A percentile compares a stretch with the other conserved stretches of the same genome.
phyloP scores from a whole-genome alignment of 306 rosid species.

The Oemleria cerasiformis region DNA sequence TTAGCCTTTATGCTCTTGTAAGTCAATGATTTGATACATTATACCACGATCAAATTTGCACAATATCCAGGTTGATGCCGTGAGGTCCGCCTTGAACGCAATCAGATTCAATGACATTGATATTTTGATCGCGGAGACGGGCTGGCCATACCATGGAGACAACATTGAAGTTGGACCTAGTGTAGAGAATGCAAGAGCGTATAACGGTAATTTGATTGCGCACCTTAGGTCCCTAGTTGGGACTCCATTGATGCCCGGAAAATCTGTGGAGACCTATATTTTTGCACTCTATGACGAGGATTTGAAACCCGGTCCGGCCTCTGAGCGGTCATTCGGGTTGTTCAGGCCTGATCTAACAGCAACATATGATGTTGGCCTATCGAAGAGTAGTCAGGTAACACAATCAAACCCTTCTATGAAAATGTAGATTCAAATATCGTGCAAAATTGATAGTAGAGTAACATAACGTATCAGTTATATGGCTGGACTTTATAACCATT shows the following conservation, averaged over 20 bases:
- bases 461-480: neutral
- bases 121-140: constrained; percentile 89
- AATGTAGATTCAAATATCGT: neutral
- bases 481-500: neutral
- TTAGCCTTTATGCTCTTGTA: neutral
- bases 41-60: neutral
- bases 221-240: constrained; percentile 89
- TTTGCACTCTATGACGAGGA: constrained; percentile 83
- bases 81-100: constrained; percentile 65
- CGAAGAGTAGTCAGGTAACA: constrained; percentile 66
- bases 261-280: constrained; percentile 73
- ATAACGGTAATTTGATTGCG: constrained; percentile 74
- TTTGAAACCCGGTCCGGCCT: constrained; percentile 63
- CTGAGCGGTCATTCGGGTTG: constrained; percentile 78
- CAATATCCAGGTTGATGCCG: constrained; percentile 70
- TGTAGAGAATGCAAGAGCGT: constrained; percentile 82
- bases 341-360: constrained; percentile 59
- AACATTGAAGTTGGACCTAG: constrained; percentile 64
- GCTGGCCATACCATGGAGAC: constrained; percentile 88
- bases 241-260: constrained; percentile 88
- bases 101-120: constrained; percentile 58
- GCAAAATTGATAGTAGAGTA: neutral
- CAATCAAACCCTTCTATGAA: neutral
- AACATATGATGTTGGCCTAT: constrained; percentile 73
- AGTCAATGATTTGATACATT: neutral